Evolutionary conservation across 768 basidiomycete genomes (phyloP).

Genomic region (Pleurotus eryngii): DNA sequence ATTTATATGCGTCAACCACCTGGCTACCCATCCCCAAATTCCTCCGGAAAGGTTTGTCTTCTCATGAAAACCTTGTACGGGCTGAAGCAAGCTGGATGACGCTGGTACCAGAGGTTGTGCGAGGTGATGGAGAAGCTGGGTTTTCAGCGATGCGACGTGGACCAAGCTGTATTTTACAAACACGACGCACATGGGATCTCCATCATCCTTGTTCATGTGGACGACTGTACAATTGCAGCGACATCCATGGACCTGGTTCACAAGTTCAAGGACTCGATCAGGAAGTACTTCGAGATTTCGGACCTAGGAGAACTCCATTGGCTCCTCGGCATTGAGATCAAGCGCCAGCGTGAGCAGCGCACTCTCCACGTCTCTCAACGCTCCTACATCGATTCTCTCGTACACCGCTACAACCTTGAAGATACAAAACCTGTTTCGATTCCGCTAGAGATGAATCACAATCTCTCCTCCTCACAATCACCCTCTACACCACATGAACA

Average conservation of each 20-base stretch:
- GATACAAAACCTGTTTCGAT: too few relatives aligned
- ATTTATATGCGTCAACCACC: constrained; percentile 43
- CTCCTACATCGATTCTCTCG: constrained; percentile 26
- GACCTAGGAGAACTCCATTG: constrained; percentile 10
- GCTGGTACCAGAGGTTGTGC: too few relatives aligned
- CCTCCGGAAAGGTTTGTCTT: constrained; percentile 12
- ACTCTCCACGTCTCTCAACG: constrained; percentile 17
- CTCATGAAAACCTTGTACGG: constrained; percentile 26
- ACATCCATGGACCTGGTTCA: background rate
- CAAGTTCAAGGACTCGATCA: background rate
- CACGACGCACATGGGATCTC: too few relatives aligned
- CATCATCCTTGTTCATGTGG: constrained; percentile 25
- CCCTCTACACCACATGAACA: constrained; percentile 14
- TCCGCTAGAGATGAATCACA: too few relatives aligned
- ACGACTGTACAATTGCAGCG: constrained; percentile 24
- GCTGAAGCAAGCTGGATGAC: constrained; percentile 23
- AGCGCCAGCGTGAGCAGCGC: constrained; percentile 8
- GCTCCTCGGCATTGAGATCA: constrained; percentile 17
- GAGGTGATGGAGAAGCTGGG: too few relatives aligned
- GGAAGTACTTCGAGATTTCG: background rate
- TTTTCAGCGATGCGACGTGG: too few relatives aligned
- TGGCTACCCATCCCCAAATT: constrained; percentile 16
- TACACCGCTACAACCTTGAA: too few relatives aligned
- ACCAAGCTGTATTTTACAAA: too few relatives aligned
- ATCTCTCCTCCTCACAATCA: too few relatives aligned